A percentile compares a stretch with the other conserved stretches of the same genome.
Conservation (phyloP, 139 green algal species). For the Chlorella sp. region DNA sequence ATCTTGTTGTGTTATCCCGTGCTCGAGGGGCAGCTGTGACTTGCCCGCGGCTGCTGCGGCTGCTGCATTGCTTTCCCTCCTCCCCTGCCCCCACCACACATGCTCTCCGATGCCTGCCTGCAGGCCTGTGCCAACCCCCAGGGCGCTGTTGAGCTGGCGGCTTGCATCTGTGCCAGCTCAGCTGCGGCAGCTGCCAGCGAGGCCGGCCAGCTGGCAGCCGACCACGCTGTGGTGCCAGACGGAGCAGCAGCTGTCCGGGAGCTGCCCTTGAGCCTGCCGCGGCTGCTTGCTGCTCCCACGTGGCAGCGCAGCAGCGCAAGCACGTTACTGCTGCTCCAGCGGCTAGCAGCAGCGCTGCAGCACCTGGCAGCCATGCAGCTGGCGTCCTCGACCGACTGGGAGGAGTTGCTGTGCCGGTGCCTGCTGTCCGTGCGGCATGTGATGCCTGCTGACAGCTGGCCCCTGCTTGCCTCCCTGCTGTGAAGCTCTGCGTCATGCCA, state of each 20-base stretch:
- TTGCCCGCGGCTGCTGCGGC: neutral
- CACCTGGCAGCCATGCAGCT: neutral
- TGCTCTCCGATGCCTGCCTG: neutral
- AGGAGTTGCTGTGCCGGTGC: neutral
- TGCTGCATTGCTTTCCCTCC: neutral
- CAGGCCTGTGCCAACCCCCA: neutral
- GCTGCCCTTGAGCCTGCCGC: neutral
- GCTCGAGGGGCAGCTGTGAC: neutral
- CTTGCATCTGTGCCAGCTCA: conserved; percentile 5
- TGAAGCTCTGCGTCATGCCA: too few relatives aligned
- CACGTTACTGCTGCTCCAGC: neutral
- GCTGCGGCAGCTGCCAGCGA: neutral
- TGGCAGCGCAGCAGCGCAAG: neutral
- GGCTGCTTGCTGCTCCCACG: neutral
- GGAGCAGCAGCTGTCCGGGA: neutral
- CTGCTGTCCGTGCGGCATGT: neutral
- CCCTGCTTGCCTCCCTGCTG: neutral
- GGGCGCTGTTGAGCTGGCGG: conserved; percentile 2
- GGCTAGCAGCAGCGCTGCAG: conserved; percentile 8
- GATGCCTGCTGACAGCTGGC: neutral
- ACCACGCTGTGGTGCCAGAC: neutral
- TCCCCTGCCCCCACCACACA: neutral
- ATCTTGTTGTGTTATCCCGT: too few relatives aligned
- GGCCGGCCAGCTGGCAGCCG: neutral
- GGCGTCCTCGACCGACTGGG: neutral